Base-by-base conservation (phyloP, 83 land plant species). In the Picea abies region DNA sequence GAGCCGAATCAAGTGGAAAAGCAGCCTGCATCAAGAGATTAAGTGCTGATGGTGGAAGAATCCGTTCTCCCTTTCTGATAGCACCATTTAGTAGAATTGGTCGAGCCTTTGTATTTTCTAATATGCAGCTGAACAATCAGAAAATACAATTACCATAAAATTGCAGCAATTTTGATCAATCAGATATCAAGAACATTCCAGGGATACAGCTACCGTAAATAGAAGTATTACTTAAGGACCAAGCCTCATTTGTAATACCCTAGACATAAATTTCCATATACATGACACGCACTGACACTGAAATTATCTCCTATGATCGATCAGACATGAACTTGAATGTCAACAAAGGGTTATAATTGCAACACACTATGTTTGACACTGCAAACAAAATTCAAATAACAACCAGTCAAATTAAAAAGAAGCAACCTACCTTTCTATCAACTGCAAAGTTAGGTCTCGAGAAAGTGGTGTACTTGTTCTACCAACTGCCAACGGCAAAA, bases 391-490 rank as follows among this genome's bases (percentile, higher is more conserved):
- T 44, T 0, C 47, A 44, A 44, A 44, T 1, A 4, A 16, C 17
- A 65, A 5, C 0, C 47, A 44, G 6, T 1, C 1, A 16, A 35
- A 65, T 10, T 3, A 19, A 44, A 37, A 4, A 29, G 0, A n/a
- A 15, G 12, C 6, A 41, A 19, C 86, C 69, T 49, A 95, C 98
- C 98, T 94, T 83, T 97, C 97, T 80, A 93, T 77, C 25, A 93
- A 84, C 83, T 96, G 97, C 85, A 97, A 82, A 69, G 88, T 79
- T 80, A 91, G 80, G 66, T 96, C 99, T 78, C 96, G 89, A 2
- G 93, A 83, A 63, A 87, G 92, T n/a, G 99, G 98, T 65, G 96
- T 94, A 75, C 88, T 87, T 44, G 86, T 63, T 81, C 90, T 97
- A 25, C 93, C 94, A 79, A 90, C 77, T 49, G 93, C 85, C 3